phyloP scores from a whole-genome alignment of 768 basidiomycete species.

The Trametes cinnabarina region DNA sequence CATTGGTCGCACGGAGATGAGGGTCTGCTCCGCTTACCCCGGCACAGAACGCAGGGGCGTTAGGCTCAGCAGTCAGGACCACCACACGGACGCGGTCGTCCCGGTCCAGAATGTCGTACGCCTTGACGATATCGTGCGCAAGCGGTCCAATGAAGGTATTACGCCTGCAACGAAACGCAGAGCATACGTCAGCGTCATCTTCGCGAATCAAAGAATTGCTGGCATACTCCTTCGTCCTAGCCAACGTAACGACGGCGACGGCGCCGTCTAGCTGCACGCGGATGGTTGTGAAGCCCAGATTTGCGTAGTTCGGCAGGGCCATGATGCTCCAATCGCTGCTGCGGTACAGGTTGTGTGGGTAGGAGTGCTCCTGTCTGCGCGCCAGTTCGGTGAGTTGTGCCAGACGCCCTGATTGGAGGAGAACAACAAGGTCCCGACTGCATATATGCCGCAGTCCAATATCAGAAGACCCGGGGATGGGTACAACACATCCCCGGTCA shows the following conservation, averaged over 20 bases:
- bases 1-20: no score
- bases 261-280: constrained; percentile 42
- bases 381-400: no score
- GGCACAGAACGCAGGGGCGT: constrained; percentile 52
- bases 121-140: constrained; percentile 39
- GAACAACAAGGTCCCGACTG: no score
- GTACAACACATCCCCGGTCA: no score
- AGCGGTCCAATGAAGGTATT: constrained; percentile 42
- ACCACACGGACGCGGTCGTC: constrained; percentile 54
- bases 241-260: constrained; percentile 45
- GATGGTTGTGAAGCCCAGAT: constrained; percentile 42
- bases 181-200: not conserved
- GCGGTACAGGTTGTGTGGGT: no score
- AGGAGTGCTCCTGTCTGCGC: no score
- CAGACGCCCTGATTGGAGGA: no score
- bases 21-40: no score
- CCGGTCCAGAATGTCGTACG: constrained; percentile 46
- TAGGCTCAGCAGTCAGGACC: constrained; percentile 50
- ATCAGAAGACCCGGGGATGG: no score
- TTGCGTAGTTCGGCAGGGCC: constrained; percentile 20
- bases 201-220: not conserved
- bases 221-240: constrained; percentile 47
- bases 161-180: constrained; percentile 32
- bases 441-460: no score
- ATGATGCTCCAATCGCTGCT: constrained; percentile 6